Evolutionary conservation across 2,329 filamentous ascomycete genomes (phyloP), one percentile per base, ranked within the genome.

Genomic region (Didymella lethalis): DNA sequence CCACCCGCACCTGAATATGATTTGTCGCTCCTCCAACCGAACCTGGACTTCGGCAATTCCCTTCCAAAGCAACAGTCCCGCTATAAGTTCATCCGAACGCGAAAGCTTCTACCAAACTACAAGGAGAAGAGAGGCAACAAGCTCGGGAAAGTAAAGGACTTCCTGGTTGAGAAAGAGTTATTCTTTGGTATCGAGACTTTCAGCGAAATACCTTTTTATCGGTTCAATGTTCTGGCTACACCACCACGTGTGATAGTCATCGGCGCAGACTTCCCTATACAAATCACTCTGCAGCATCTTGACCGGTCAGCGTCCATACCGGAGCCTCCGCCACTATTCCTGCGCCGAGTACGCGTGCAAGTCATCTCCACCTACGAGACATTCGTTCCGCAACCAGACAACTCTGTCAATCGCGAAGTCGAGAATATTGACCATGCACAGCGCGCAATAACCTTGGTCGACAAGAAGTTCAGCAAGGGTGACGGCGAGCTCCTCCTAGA

Each of bases 251-350:
- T 74, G 12, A 46, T 72, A 7, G 60, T 65, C 7, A 49, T 67
- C 7, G 69, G 69, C 5, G 28, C 48, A 3, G 49, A 48, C 1
- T 48, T 74, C 2, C 63, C 64, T 6, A 55, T 67, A n/a, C 41
- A 59, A 5, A 43, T 74, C 0, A 64, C 51, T 12, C 29, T 75
- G 14, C 57, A 68, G 10, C 71, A 74, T 34, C 53, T 67, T 3
- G 65, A 72, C 23, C 68, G 71, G 11, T 70, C 68, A 3, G 55
- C 64, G n/a, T 72, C 70, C 4, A 45, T 74, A 1, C 57, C 52
- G 1, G 47, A 57, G 14, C 68, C 69, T 18, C 72, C 71, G 2
- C 59, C 64, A 18, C 40, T 75, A 0, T 64, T 64, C 28, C 48
- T 75, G 11, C 70, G 64, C 16, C 63, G 70, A 3, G 29, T 75